phyloP scores from a whole-genome alignment of 2,329 filamentous ascomycete species.

The Scytalidium lignicola region DNA sequence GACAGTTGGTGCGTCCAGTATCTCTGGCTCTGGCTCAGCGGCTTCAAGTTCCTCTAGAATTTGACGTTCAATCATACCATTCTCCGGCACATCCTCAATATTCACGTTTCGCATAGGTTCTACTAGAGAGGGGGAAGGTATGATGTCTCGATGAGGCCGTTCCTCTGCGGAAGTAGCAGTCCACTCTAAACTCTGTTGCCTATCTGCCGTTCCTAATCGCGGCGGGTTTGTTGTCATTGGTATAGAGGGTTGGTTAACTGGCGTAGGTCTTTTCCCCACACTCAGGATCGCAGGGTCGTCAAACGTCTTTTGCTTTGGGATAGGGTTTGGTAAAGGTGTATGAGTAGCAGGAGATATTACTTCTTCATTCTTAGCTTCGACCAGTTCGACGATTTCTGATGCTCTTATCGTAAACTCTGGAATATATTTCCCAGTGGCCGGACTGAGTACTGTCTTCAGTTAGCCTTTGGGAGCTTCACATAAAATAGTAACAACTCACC shows the following conservation, averaged over 20 bases:
- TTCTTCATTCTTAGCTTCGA: conserved; percentile 26
- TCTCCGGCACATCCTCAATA: conserved; percentile 23
- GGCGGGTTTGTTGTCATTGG: conserved; percentile 10
- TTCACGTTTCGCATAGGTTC: conserved; percentile 40
- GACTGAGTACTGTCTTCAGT: conserved; percentile 21
- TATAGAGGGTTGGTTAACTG: conserved; percentile 6
- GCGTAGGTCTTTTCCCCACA: conserved; percentile 30
- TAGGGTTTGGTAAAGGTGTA: neutral
- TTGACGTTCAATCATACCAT: conserved; percentile 11
- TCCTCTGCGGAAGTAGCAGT: conserved; percentile 18
- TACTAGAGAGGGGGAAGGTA: conserved; percentile 33
- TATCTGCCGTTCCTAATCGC: conserved; percentile 23
- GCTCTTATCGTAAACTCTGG: conserved; percentile 28
- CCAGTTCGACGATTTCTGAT: conserved; percentile 25
- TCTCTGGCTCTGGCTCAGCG: conserved; percentile 12
- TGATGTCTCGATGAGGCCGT: conserved; percentile 17
- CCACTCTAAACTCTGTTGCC: conserved; percentile 25
- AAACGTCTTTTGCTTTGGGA: conserved; percentile 14
- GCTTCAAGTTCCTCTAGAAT: conserved; percentile 20
- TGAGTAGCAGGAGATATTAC: conserved; percentile 2
- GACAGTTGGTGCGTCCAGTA: conserved; percentile 14
- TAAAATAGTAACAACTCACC: conserved; percentile 15
- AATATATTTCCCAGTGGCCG: conserved; percentile 25
- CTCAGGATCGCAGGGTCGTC: conserved; percentile 31
- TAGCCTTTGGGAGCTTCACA: neutral